Base-by-base conservation (phyloP, 371 early-diverging fungal genomes). In the Umbelopsis sp. region DNA sequence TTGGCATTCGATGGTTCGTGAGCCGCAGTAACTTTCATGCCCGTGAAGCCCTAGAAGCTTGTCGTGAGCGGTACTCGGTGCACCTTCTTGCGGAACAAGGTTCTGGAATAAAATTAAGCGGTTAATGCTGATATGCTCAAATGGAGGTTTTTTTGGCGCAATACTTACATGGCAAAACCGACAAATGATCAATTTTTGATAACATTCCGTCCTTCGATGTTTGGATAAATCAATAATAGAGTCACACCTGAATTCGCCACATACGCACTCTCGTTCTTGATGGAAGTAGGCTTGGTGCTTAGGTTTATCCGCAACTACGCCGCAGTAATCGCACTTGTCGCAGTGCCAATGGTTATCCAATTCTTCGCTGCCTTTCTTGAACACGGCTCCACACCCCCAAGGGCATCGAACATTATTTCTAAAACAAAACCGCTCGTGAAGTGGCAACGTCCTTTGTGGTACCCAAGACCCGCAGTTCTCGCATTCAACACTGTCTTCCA, bases 11-110 rank as follows among this genome's bases (percentile, higher is more conserved):
- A 95, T 93, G 0, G 96, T 94, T 18, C 96, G 84, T 38, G 87
- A 88, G 20, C 97, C 95, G 69, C 97, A 96, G 50, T 91, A 91
- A 63, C 91, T 87, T 74, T 96, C 97, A 74, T 96, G 97, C 7
- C 82, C 86, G 63, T 77, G 78, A 44, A 94, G 73, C 9, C 93
- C 93, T 1, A 87, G 72, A 29, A 93, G 72, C 9, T 86, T 72
- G 74, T 95, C 96, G 41, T 90, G 86, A 11, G 89, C 74, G 53
- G 85, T 80, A 0, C 76, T 67, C 0, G 93, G 83, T 10, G 69
- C 71, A 1, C 74, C 77, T 0, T 94, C 96, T 70, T 93, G 93
- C 8, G 85, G 86, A 11, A 91, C 87, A 9, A 83, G 74, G 6
- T 86, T 88, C 78, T 78, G 51, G 22, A 48, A 44, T 44, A 41